Evolutionary conservation across 805 yeast species (phyloP), one percentile per base, ranked within the genome.

Genomic region (Blastobotrys terrestris): DNA sequence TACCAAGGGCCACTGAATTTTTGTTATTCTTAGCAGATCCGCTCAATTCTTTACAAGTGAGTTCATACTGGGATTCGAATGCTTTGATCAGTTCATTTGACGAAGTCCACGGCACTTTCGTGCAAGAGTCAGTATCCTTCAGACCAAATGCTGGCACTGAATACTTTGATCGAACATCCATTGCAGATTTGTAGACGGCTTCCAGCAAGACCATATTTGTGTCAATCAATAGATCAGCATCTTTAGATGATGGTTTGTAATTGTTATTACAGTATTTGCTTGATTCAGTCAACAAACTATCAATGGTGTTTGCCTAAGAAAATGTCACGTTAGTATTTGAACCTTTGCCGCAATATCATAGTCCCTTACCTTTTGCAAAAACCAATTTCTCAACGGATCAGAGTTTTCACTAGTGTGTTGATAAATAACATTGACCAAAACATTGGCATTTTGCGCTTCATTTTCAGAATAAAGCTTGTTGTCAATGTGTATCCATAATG

Each of bases 401-500:
- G 16, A 19, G n/a, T 20, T 8, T 1, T 18, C 43, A 15, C 46
- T 46, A 2, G 50, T 49, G 11, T 42, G n/a, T 15, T 53, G 35
- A 26, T 26, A 40, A 35, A 46, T 44, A 1, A 53, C 60, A 11
- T 56, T 55, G 0, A 50, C 60, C 22, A 58, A 44, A 1, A 60
- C 53, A 31, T 56, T 57, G 18, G 55, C 54, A 1, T 49, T 31
- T 16, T 55, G 60, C 13, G 54, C 44, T 7, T 51, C 58, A 2
- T 43, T 18, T 40, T 22, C 49, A 2, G 46, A 20, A 14, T 50
- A 50, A 26, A 57, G 42, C 18, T 40, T 18, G 13, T 47, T 16
- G 45, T 61, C 59, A 18, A 53, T 40, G 48, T 55, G 58, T 16
- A 55, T 58, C 71, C 79, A 77, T 13, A 82, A 63, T 15, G 67